Conservation (phyloP, 2,329 filamentous ascomycete genomes). For the Penicillium sp. region DNA sequence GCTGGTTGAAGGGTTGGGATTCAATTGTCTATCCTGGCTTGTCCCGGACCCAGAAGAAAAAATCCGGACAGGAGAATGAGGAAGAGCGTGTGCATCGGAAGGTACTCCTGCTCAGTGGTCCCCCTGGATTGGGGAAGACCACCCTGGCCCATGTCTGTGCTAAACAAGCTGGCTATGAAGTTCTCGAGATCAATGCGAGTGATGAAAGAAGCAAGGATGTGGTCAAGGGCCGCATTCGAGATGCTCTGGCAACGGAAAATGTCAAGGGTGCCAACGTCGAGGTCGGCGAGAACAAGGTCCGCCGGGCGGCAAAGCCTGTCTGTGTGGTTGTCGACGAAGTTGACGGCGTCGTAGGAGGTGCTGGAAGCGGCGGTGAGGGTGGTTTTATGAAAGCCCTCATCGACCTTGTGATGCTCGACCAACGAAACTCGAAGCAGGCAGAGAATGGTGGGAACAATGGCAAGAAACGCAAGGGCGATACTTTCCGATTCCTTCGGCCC, state of each 20-base stretch:
- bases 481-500: constrained; percentile 81
- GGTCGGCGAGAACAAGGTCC: constrained; percentile 50
- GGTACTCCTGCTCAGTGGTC: constrained; percentile 84
- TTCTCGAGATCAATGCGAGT: constrained; percentile 95
- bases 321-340: constrained; percentile 97
- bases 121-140: constrained; percentile 92
- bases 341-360: constrained; percentile 84
- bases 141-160: constrained; percentile 96
- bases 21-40: constrained; percentile 82
- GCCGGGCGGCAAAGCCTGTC: constrained; percentile 77
- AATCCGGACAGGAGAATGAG: constrained; percentile 44
- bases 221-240: constrained; percentile 85
- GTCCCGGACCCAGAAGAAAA: constrained; percentile 58
- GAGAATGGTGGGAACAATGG: constrained; percentile 24
- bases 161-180: constrained; percentile 90
- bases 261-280: constrained; percentile 65
- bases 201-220: constrained; percentile 89
- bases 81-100: constrained; percentile 80
- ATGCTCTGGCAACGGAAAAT: constrained; percentile 89
- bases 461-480: constrained; percentile 69
- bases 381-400: constrained; percentile 95
- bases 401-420: constrained; percentile 80
- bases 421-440: constrained; percentile 64
- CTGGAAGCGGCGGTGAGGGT: constrained; percentile 75
- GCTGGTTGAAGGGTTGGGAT: constrained; percentile 95